These are phyloP conservation scores for Antarctomyces pellizariae DNA, from an alignment of 495 filamentous ascomycete genomes.

Conservation along the genomic window DNA sequence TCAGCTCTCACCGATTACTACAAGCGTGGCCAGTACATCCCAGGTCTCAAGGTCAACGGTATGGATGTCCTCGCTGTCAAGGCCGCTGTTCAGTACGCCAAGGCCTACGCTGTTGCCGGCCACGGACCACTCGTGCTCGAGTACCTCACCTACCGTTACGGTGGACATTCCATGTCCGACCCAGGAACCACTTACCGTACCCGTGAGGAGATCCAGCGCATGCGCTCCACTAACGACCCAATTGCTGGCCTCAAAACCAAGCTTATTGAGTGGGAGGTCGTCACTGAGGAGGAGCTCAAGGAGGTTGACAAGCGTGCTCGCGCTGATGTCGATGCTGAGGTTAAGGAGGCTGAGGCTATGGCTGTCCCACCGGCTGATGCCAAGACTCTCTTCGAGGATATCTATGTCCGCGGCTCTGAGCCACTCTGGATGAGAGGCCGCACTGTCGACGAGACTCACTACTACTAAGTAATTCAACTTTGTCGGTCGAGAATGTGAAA, in stretches of 20 bases:
- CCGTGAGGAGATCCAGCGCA: constrained; percentile 96
- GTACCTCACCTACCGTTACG: constrained; percentile 98
- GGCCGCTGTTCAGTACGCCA: constrained; percentile 80
- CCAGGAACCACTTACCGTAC: constrained; percentile 97
- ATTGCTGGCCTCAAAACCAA: constrained; percentile 97
- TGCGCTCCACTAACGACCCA: constrained; percentile 94
- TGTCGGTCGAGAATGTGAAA: too few species aligned
- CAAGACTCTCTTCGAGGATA: constrained; percentile 83
- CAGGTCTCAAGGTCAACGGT: constrained; percentile 95
- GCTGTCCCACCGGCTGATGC: constrained; percentile 45
- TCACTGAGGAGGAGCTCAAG: constrained; percentile 94
- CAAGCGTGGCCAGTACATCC: constrained; percentile 99
- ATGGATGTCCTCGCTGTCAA: constrained; percentile 99
- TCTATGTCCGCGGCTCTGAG: constrained; percentile 83
- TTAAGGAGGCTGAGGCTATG: constrained; percentile 75
- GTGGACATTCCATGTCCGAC: constrained; percentile 98
- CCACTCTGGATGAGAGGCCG: constrained; percentile 77
- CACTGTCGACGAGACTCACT: constrained; percentile 81
- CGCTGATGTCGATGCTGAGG: constrained; percentile 66
- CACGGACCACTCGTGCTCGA: constrained; percentile 90
- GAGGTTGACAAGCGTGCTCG: constrained; percentile 78
- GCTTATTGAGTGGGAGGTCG: constrained; percentile 83
- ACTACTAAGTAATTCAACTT: too few species aligned
- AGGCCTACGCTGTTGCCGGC: constrained; percentile 54
- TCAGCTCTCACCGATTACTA: constrained; percentile 97